Evolutionary conservation across 495 filamentous ascomycete genomes (phyloP), one percentile per base, ranked within the genome.

Genomic region (Poronia punctata): DNA sequence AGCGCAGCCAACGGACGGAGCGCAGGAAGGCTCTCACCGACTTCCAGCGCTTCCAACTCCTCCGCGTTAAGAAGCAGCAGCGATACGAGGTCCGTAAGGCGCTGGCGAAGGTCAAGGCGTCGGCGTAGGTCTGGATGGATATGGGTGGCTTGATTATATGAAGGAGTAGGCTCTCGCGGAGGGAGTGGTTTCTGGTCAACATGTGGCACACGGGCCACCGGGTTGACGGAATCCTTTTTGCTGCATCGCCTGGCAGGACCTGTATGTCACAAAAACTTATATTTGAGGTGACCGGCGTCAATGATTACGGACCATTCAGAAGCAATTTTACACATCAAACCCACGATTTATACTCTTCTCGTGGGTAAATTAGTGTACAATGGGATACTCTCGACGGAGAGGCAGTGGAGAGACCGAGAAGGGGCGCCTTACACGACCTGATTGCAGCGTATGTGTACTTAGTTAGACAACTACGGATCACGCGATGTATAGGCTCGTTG

Each of bases 21-120:
- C 87, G 86, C 75, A 82, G 93, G 73, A 82, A 79, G 69, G 80
- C 81, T 54, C 75, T 99, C 48, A 90, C 78, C 72, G 93, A 99
- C 76, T 97, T 99, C 65, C 93, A 99, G 78, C 82, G 92, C 60
- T 99, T 97, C 86, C 96, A 97, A 82, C 89, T 97, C 53, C 76
- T 97, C 78, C 76, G 87, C 65, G 74, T 96, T 71, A 88, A 83
- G 80, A 97, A 97, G 82, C 89, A 96, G 84, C 81, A 84, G 61
- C 82, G 89, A 61, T 96, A 87, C 74, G 90, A 95, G 76, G 82
- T 94, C 68, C 85, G 81, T 70, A 96, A 95, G 82, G 79, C 87
- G 52, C 71, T 85, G 52, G 83, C 86, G 53, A 88, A 90, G 75
- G 72, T 86, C 61, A 68, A 64, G 65, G 68, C 70, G 36, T 56